Percentiles rank a stretch among this genome's conserved stretches.
phyloP scores from a whole-genome alignment of 2,329 filamentous ascomycete genomes.

The Verticillium zaregamsianum region DNA sequence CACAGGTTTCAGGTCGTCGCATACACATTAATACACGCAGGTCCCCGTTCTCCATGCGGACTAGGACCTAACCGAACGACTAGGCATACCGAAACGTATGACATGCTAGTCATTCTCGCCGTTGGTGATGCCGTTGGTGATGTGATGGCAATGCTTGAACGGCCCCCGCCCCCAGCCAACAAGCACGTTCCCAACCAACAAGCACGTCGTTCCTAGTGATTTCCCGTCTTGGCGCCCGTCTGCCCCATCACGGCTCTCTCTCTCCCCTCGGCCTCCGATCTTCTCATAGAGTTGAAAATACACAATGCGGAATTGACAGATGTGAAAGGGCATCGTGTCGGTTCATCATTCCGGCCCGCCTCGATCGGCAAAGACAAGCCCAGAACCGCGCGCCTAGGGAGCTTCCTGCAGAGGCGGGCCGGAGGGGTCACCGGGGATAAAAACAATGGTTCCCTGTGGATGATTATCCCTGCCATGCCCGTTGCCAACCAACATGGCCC shows the following conservation, averaged over 20 bases:
- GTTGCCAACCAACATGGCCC: background rate
- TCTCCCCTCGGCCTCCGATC: background rate
- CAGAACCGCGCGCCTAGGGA: too few species aligned
- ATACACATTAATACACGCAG: background rate
- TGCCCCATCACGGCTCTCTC: too few species aligned
- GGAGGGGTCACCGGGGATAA: background rate
- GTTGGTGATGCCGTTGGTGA: background rate
- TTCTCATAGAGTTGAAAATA: background rate
- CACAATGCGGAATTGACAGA: too few species aligned
- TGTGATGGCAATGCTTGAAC: background rate
- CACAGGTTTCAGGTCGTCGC: background rate
- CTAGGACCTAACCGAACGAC: background rate
- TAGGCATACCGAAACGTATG: background rate
- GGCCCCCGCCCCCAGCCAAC: background rate
- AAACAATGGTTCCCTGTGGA: too few species aligned
- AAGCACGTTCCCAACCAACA: background rate
- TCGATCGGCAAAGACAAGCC: background rate
- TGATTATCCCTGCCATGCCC: background rate
- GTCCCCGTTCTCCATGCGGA: background rate
- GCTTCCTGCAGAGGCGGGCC: too few species aligned
- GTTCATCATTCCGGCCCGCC: background rate
- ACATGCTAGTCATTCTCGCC: background rate
- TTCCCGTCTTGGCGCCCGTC: background rate
- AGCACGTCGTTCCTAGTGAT: background rate
- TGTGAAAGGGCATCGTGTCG: background rate